phyloP scores from a whole-genome alignment of 2,329 filamentous ascomycete genomes.

The Mollisia scopiformis region DNA sequence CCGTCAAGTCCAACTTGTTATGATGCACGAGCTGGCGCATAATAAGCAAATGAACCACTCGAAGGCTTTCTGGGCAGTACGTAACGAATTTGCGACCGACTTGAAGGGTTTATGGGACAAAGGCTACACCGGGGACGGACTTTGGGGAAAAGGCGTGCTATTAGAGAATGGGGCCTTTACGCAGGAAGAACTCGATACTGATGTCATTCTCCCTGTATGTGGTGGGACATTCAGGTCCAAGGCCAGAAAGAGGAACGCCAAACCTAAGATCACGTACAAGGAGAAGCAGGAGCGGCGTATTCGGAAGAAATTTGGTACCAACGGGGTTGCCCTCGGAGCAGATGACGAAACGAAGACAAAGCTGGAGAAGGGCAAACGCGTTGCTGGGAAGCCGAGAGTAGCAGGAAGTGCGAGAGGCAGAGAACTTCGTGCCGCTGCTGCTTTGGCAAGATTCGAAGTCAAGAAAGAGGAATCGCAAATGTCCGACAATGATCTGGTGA shows the following conservation, averaged over 20 bases:
- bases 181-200: conserved; percentile 51
- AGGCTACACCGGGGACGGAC: conserved; percentile 77
- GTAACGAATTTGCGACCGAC: conserved; percentile 72
- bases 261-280: conserved; percentile 41
- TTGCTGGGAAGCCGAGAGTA: conserved; percentile 58
- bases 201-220: conserved; percentile 69
- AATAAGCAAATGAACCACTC: conserved; percentile 93
- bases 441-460: conserved; percentile 57
- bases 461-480: conserved; percentile 44
- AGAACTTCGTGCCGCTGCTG: conserved; percentile 63
- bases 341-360: conserved; percentile 57
- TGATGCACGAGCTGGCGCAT: conserved; percentile 87
- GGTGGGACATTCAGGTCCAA: conserved; percentile 75
- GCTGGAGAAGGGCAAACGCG: conserved; percentile 51
- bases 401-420: conserved; percentile 60
- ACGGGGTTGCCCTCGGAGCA: conserved; percentile 43
- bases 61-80: conserved; percentile 77
- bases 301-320: conserved; percentile 59
- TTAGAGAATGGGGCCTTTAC: conserved; percentile 65
- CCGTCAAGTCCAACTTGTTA: conserved; percentile 87
- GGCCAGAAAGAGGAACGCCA: conserved; percentile 53
- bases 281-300: conserved; percentile 55
- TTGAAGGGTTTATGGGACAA: conserved; percentile 72
- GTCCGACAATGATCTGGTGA: conserved; percentile 41
- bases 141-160: conserved; percentile 76